These are phyloP conservation scores for Ogataea methanolica DNA, from an alignment of 805 yeast species.

Conservation along the genomic window DNA sequence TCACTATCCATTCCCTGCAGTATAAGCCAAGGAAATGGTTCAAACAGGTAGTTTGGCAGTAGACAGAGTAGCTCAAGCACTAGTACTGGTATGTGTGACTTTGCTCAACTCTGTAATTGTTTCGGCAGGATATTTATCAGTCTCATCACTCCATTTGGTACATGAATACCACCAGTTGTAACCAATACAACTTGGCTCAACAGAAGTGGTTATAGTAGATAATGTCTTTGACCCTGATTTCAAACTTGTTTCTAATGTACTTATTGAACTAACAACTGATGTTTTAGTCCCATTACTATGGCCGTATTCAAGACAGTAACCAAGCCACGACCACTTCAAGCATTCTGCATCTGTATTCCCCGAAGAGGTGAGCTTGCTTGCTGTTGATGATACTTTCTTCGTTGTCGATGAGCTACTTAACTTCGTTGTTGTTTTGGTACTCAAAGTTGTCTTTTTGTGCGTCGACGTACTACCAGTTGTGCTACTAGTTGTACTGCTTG, in stretches of 20 bases:
- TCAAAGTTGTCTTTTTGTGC: conserved; percentile 6
- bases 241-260: background rate
- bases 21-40: background rate
- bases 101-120: background rate
- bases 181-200: conserved; percentile 7
- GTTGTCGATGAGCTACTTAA: conserved; percentile 1
- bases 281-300: conserved; percentile 2
- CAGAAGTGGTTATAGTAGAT: background rate
- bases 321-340: conserved; percentile 17
- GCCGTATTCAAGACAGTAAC: conserved; percentile 18
- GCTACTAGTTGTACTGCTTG: conserved; percentile 8
- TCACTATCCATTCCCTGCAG: background rate
- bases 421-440: conserved; percentile 4
- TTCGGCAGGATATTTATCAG: background rate
- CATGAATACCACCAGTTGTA: conserved; percentile 13
- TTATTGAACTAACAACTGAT: background rate
- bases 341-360: conserved; percentile 6
- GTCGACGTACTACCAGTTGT: conserved; percentile 1
- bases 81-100: background rate
- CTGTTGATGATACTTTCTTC: background rate
- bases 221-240: background rate
- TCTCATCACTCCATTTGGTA: conserved; percentile 9
- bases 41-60: background rate
- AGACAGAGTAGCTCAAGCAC: background rate
- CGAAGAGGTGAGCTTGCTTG: conserved; percentile 1